Conservation (phyloP, 805 yeast genomes). For the Metschnikowia corniflorae region DNA sequence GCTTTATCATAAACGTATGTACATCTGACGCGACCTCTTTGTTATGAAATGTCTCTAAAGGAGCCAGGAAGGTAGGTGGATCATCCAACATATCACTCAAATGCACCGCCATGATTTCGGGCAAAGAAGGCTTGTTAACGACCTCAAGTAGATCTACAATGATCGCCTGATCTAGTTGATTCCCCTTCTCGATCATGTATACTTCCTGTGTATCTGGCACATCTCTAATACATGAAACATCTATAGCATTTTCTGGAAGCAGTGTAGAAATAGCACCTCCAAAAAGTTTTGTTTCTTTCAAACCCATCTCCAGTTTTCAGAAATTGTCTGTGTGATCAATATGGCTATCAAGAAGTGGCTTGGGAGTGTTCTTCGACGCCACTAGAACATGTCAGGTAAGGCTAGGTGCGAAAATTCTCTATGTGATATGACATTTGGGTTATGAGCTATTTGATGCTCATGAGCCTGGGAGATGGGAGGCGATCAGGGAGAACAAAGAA, state of each 20-base stretch:
- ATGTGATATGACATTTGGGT: no score
- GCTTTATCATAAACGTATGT: constrained; percentile 18
- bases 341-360: no score
- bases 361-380: no score
- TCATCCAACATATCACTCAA: constrained; percentile 49
- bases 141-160: constrained; percentile 64
- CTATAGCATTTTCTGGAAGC: constrained; percentile 61
- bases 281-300: constrained; percentile 10
- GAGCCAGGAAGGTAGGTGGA: constrained; percentile 18
- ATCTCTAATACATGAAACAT: constrained; percentile 75
- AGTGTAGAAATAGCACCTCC: constrained; percentile 76
- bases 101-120: constrained; percentile 49
- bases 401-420: no score
- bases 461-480: no score
- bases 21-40: constrained; percentile 11
- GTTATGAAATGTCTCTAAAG: constrained; percentile 15
- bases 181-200: constrained; percentile 48
- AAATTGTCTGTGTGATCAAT: no score
- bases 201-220: constrained; percentile 96
- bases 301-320: background rate
- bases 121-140: constrained; percentile 35
- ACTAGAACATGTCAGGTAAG: no score
- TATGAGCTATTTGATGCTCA: no score
- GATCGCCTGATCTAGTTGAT: constrained; percentile 45
- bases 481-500: no score